phyloP scores from a whole-genome alignment of 345 rosid species.

The Erucastrum elatum region DNA sequence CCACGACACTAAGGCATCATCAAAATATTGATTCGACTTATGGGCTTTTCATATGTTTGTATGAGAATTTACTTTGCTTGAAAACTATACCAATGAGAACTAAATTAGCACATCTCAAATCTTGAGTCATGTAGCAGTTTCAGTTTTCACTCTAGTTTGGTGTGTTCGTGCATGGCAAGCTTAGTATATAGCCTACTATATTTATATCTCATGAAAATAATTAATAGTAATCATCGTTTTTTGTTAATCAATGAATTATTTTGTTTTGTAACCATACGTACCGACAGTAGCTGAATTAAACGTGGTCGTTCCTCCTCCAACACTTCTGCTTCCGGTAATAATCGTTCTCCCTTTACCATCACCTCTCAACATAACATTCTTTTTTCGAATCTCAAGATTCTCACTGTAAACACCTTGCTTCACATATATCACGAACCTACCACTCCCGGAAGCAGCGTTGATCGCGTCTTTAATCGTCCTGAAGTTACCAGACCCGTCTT shows the following conservation, averaged over 20 bases:
- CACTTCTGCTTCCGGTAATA: slow-evolving; percentile 82
- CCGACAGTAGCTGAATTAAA: slow-evolving; percentile 91
- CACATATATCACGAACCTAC: slow-evolving; percentile 67
- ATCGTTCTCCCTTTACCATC: slow-evolving; percentile 75
- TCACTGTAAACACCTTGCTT: slow-evolving; percentile 78
- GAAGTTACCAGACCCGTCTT: slow-evolving; percentile 80
- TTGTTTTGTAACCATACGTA: slow-evolving; percentile 42
- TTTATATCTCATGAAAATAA: background rate
- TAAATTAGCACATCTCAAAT: background rate
- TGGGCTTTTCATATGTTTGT: background rate
- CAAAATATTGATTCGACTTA: background rate
- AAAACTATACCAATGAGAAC: background rate
- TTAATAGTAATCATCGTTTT: background rate
- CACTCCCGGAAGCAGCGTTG: slow-evolving; percentile 60
- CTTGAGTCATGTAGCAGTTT: background rate
- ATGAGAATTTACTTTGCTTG: background rate
- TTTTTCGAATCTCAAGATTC: slow-evolving; percentile 56
- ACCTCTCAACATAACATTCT: slow-evolving; percentile 80
- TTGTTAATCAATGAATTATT: background rate
- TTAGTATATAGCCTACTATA: background rate
- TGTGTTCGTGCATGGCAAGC: slow-evolving; percentile 5
- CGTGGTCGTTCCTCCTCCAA: slow-evolving; percentile 81
- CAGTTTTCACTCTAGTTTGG: background rate
- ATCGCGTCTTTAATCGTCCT: slow-evolving; percentile 68
- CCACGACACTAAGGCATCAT: background rate